Evolutionary conservation across 1,284 basidiomycete species (phyloP).

Genomic region (Meripilus lineatus): DNA sequence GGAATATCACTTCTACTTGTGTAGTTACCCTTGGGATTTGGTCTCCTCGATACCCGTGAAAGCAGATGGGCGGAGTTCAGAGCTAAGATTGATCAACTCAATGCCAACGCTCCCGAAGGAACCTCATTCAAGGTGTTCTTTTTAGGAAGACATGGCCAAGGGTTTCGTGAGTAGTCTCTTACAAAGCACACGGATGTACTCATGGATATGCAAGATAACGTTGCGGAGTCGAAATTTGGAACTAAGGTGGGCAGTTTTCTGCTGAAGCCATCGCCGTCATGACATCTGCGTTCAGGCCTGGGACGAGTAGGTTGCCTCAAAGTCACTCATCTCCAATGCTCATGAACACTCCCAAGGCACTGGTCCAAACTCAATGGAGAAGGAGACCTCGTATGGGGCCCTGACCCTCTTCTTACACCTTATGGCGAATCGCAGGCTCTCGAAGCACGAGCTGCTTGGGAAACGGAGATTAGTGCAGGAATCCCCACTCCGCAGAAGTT

Average conservation of each 20-base stretch:
- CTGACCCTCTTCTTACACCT: slow-evolving; percentile 72
- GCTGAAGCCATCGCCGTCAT: not conserved
- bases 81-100: too few relatives aligned
- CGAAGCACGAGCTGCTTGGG: slow-evolving; percentile 54
- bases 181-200: too few relatives aligned
- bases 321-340: not conserved
- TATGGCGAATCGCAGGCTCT: slow-evolving; percentile 63
- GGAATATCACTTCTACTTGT: too few relatives aligned
- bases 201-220: too few relatives aligned
- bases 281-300: not conserved
- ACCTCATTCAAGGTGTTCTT: slow-evolving; percentile 2
- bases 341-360: slow-evolving; percentile 33
- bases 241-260: slow-evolving; percentile 1
- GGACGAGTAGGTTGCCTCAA: not conserved
- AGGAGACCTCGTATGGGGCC: slow-evolving; percentile 74
- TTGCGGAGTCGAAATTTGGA: slow-evolving; percentile 7
- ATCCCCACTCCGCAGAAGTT: slow-evolving; percentile 59
- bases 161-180: slow-evolving; percentile 1
- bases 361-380: slow-evolving; percentile 73
- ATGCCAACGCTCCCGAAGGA: too few relatives aligned
- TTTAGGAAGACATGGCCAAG: slow-evolving; percentile 1
- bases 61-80: too few relatives aligned
- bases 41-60: too few relatives aligned
- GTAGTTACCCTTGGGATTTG: too few relatives aligned
- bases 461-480: slow-evolving; percentile 41